phyloP scores from a whole-genome alignment of 2,329 filamentous ascomycete genomes.

The Colletotrichum sp. region DNA sequence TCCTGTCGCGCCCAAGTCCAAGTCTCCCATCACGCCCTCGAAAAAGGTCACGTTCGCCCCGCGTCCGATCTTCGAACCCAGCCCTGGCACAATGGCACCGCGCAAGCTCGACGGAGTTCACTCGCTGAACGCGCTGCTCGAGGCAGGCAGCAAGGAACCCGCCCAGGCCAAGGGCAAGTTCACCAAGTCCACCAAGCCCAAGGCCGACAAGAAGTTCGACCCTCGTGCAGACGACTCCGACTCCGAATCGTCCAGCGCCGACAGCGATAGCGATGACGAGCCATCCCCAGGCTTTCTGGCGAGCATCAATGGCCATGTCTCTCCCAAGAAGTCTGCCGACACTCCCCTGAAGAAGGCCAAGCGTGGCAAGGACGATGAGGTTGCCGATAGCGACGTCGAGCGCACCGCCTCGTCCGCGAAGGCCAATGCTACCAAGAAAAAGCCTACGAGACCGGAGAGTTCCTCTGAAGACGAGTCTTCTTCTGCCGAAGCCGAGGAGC shows the following conservation, averaged over 20 bases:
- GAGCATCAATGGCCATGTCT: slow-evolving; percentile 11
- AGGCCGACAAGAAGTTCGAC: slow-evolving; percentile 21
- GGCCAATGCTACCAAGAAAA: slow-evolving; percentile 23
- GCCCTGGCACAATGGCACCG: slow-evolving; percentile 13
- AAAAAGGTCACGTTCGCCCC: neutral
- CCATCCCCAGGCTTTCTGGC: neutral
- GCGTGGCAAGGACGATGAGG: slow-evolving; percentile 40
- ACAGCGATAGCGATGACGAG: slow-evolving; percentile 1
- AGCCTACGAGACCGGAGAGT: slow-evolving; percentile 24
- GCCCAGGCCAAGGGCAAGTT: slow-evolving; percentile 1
- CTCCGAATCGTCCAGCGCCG: slow-evolving; percentile 30
- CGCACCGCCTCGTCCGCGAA: slow-evolving; percentile 30
- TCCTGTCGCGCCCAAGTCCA: slow-evolving; percentile 3
- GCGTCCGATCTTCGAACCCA: neutral
- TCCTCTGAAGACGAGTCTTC: slow-evolving; percentile 21
- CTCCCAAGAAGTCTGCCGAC: slow-evolving; percentile 3
- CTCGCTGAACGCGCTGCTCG: slow-evolving; percentile 14
- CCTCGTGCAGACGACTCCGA: slow-evolving; percentile 18
- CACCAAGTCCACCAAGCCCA: slow-evolving; percentile 19
- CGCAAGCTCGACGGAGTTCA: slow-evolving; percentile 20
- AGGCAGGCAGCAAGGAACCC: neutral
- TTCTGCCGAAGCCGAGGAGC: slow-evolving; percentile 28
- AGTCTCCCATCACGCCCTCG: slow-evolving; percentile 1
- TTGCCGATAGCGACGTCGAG: slow-evolving; percentile 48
- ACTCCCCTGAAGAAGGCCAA: slow-evolving; percentile 18